A percentile compares a stretch with the other conserved stretches of the same genome.
phyloP scores from a whole-genome alignment of 768 basidiomycete genomes.

The Lactarius pseudohatsudake region DNA sequence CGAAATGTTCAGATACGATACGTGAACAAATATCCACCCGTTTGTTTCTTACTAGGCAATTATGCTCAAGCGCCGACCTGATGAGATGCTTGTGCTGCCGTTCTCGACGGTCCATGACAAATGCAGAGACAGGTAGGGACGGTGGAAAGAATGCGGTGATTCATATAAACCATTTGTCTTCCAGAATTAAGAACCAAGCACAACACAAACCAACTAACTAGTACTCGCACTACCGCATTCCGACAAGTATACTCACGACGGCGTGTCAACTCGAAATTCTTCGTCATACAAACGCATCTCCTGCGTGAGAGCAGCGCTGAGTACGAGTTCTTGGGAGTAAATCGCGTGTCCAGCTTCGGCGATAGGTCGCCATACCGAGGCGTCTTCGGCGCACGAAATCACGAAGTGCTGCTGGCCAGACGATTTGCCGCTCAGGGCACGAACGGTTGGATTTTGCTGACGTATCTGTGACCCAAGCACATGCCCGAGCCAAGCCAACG shows the following conservation, averaged over 20 bases:
- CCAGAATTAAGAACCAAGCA: slow-evolving; percentile 13
- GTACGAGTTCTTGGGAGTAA: slow-evolving; percentile 68
- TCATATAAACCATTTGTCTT: slow-evolving; percentile 5
- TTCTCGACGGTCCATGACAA: slow-evolving; percentile 17
- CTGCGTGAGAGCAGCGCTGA: slow-evolving; percentile 65
- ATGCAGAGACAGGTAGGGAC: slow-evolving; percentile 4
- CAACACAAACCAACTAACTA: slow-evolving; percentile 4
- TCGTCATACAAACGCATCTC: slow-evolving; percentile 61
- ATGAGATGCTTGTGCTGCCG: background rate
- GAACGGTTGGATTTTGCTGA: slow-evolving; percentile 52
- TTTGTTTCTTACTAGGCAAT: background rate
- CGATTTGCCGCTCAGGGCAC: slow-evolving; percentile 51
- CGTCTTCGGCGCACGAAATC: slow-evolving; percentile 66
- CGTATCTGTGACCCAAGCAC: slow-evolving; percentile 38
- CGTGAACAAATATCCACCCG: background rate
- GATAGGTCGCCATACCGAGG: slow-evolving; percentile 64
- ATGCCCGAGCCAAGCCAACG: background rate
- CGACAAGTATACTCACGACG: background rate
- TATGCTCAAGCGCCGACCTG: background rate
- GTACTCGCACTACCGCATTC: background rate
- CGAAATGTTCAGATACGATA: slow-evolving; percentile 1
- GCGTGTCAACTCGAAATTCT: slow-evolving; percentile 17
- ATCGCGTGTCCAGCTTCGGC: slow-evolving; percentile 50
- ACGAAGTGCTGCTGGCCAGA: slow-evolving; percentile 52
- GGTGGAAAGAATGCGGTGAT: slow-evolving; percentile 11